Conservation (phyloP, 768 basidiomycete genomes). For the Dentipellis sp. region DNA sequence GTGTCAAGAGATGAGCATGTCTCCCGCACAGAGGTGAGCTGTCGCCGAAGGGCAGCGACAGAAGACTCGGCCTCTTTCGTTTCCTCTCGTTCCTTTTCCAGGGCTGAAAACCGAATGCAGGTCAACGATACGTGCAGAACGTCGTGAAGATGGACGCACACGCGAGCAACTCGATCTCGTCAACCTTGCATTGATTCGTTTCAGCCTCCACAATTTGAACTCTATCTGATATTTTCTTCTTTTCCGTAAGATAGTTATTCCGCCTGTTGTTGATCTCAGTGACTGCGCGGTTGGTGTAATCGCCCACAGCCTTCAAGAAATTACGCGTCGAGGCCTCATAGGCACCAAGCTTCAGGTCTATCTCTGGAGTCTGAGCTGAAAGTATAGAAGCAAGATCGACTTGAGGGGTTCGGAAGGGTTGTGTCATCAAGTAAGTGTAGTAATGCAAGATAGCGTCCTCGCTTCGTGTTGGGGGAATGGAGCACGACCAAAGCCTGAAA, state of each 20-base stretch:
- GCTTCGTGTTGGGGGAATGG: too few species aligned
- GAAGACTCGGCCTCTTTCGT: conserved; percentile 59
- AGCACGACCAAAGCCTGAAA: too few species aligned
- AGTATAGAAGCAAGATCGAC: conserved; percentile 55
- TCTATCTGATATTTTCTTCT: conserved; percentile 55
- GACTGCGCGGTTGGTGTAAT: conserved; percentile 66
- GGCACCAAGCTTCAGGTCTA: conserved; percentile 52
- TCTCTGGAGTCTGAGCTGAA: conserved; percentile 39
- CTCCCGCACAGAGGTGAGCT: conserved; percentile 55
- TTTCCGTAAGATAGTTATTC: conserved; percentile 48
- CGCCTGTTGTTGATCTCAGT: conserved; percentile 61
- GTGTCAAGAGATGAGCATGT: conserved; percentile 46
- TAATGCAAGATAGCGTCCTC: too few species aligned
- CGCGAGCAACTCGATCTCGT: conserved; percentile 70
- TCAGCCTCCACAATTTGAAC: conserved; percentile 55
- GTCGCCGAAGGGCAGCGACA: conserved; percentile 51
- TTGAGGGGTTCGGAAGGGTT: conserved; percentile 15
- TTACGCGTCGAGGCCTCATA: conserved; percentile 62
- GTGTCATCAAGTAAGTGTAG: background rate
- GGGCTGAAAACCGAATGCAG: conserved; percentile 27
- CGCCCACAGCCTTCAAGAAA: conserved; percentile 63
- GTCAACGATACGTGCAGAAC: background rate
- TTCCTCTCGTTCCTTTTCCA: conserved; percentile 67
- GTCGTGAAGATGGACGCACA: conserved; percentile 35
- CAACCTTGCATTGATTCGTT: conserved; percentile 66